Evolutionary conservation across 768 basidiomycete species (phyloP).

Genomic region (Suillus cothurnatus): DNA sequence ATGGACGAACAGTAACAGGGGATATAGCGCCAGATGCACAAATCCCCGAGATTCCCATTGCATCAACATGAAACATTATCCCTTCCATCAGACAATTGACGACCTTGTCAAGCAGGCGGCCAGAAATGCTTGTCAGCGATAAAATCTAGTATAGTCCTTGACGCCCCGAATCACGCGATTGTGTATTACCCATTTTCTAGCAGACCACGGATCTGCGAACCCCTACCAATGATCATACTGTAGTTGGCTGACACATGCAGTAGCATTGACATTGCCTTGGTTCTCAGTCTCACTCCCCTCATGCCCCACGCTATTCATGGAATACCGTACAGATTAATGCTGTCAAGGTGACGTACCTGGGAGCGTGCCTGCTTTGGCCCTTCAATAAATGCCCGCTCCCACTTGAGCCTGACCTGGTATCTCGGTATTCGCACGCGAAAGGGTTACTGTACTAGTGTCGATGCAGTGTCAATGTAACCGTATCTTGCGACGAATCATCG

Average conservation of each 20-base stretch:
- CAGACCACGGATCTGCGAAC: neutral
- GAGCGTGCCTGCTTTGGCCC: slow-evolving; percentile 50
- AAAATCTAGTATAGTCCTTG: neutral
- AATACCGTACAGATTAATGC: slow-evolving; percentile 64
- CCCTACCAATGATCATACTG: slow-evolving; percentile 16
- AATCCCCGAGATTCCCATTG: slow-evolving; percentile 34
- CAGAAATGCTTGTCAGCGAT: neutral
- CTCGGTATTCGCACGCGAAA: slow-evolving; percentile 49
- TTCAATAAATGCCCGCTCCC: slow-evolving; percentile 48
- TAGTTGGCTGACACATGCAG: neutral
- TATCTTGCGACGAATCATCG: slow-evolving; percentile 38
- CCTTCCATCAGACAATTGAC: neutral
- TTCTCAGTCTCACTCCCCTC: slow-evolving; percentile 31
- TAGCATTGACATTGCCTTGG: slow-evolving; percentile 44
- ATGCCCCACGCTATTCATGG: slow-evolving; percentile 73
- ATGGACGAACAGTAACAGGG: slow-evolving; percentile 53
- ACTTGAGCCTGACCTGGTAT: slow-evolving; percentile 40
- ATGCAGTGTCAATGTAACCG: slow-evolving; percentile 43
- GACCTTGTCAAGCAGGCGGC: neutral
- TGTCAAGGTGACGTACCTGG: slow-evolving; percentile 54
- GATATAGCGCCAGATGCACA: slow-evolving; percentile 47
- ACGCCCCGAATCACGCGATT: neutral
- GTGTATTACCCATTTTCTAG: slow-evolving; percentile 15
- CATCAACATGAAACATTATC: slow-evolving; percentile 11
- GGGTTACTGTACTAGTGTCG: slow-evolving; percentile 23